Conservation (phyloP, 176 grass and related monocot genomes). For the Elymus sibiricus region DNA sequence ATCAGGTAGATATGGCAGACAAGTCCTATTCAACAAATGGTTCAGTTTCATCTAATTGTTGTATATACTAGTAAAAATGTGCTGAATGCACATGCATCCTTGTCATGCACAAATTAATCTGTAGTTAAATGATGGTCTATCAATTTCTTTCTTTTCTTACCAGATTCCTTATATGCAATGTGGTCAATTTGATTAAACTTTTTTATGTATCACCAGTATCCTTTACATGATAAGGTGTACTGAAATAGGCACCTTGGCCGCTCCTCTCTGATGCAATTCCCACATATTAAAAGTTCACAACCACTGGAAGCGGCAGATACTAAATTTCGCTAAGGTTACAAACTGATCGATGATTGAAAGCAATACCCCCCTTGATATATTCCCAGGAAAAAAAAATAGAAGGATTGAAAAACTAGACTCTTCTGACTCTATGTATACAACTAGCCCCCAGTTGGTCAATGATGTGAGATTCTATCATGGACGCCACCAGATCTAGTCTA, state of each 20-base stretch:
- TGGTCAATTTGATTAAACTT: no score
- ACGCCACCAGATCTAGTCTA: no score
- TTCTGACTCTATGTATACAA: neutral
- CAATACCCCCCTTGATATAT: neutral
- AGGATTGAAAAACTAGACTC: neutral
- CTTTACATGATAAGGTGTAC: no score
- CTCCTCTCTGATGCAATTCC: no score
- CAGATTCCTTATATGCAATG: neutral
- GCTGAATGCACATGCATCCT: neutral
- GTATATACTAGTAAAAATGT: neutral
- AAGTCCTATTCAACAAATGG: neutral
- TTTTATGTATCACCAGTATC: no score
- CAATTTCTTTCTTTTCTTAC: slow-evolving; percentile 5
- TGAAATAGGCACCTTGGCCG: neutral
- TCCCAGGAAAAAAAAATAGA: no score
- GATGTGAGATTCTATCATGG: neutral
- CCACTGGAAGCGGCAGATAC: neutral
- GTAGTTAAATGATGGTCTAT: neutral
- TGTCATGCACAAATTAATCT: neutral
- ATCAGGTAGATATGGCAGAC: neutral
- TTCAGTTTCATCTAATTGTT: neutral
- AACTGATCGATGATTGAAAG: slow-evolving; percentile 10
- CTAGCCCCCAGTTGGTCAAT: slow-evolving; percentile 21
- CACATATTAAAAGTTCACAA: neutral
- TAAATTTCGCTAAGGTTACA: slow-evolving; percentile 29